Percentiles rank a stretch among this genome's conserved stretches.
Conservation (phyloP, 106 monocot species). For the Apostasia shenzhenica region DNA sequence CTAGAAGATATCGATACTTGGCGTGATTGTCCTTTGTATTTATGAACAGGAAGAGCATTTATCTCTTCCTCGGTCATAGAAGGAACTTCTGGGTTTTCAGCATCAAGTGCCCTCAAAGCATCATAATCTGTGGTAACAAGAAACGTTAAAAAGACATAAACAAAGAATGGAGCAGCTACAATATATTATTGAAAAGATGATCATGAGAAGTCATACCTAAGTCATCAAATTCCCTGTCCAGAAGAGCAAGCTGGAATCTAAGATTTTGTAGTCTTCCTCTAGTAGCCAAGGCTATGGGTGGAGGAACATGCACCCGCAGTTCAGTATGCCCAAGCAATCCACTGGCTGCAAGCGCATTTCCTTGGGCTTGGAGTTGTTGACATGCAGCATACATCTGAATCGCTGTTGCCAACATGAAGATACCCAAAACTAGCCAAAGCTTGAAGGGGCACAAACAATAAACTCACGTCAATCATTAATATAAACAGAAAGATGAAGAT, state of each 20-base stretch:
- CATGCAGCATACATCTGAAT: slow-evolving; percentile 71
- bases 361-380: slow-evolving; percentile 92
- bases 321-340: slow-evolving; percentile 88
- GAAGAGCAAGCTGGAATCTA: slow-evolving; percentile 85
- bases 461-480: neutral
- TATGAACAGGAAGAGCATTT: slow-evolving; percentile 90
- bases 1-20: slow-evolving; percentile 17
- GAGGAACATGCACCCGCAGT: slow-evolving; percentile 68
- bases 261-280: slow-evolving; percentile 49
- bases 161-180: neutral
- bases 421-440: slow-evolving; percentile 55
- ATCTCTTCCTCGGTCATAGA: slow-evolving; percentile 98
- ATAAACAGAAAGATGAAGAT: no score
- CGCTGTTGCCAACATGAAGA: slow-evolving; percentile 42
- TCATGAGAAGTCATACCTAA: slow-evolving; percentile 29
- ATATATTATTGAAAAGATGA: neutral
- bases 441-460: neutral
- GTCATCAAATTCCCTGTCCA: slow-evolving; percentile 93
- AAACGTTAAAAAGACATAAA: neutral
- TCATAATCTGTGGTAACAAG: slow-evolving; percentile 68
- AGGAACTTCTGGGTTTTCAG: slow-evolving; percentile 52
- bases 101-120: slow-evolving; percentile 81
- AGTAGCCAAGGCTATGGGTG: slow-evolving; percentile 43
- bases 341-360: slow-evolving; percentile 52
- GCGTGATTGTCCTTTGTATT: slow-evolving; percentile 54